Evolutionary conservation across 2,329 filamentous ascomycete genomes (phyloP), one percentile per base, ranked within the genome.

Genomic region (Fusarium scirpi): DNA sequence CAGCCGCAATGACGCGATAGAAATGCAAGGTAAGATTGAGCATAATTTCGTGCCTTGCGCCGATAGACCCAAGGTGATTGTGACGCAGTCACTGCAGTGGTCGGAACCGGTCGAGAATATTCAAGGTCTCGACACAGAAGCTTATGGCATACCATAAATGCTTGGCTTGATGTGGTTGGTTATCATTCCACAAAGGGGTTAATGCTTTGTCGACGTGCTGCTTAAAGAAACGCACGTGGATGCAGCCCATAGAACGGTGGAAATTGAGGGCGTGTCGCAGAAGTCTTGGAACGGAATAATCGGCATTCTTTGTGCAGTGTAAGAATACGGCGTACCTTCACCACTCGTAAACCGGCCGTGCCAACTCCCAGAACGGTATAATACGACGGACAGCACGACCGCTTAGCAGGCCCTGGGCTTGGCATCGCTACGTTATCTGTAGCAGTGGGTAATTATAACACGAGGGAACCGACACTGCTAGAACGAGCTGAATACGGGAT

Each of bases 201-300:
- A 62, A 67, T 67, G 48, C 46, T 53, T 75, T 53, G 74, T 68
- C 62, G 69, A 58, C 56, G 58, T 59, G 58, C 57, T 71, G 49
- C 52, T 62, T 44, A 40, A 58, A 46, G 49, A 51, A 70, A 62
- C 30, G 73, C 73, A 75, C 72, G 70, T 75, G 73, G 64, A 71
- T 67, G 55, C 58, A 53, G 59, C 52, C 61, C 57, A 56, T 72
- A 64, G 67, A 70, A 74, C 70, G 66, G 65, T 72, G 57, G 64
- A 74, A 72, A 74, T 75, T 75, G 73, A 73, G 72, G 73, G 69
- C 67, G 67, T 75, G 70, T 46, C 63, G 49, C 62, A 65, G 58
- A 75, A 72, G 71, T 71, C 74, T 76, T 76, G 73, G 74, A 74
- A 75, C 74, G 74, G 74, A 65, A 73, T 71, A 58, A 61, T 68